A percentile compares a stretch with the other conserved stretches of the same genome.
phyloP scores from a whole-genome alignment of 176 grass and related monocot genomes.

The Cenchrus fungigraminus region DNA sequence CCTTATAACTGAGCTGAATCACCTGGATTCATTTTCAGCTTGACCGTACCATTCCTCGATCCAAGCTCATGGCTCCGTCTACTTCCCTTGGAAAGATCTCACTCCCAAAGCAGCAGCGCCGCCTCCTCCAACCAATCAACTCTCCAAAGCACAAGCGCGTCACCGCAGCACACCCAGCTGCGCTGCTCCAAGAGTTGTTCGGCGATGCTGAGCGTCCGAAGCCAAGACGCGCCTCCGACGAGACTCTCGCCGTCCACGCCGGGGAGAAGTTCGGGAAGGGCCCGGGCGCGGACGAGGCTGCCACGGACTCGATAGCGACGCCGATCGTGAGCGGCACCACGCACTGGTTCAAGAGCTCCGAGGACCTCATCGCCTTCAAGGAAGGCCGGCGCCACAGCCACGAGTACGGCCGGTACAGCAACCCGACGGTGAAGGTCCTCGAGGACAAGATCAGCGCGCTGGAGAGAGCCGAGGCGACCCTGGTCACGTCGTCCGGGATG shows the following conservation, averaged over 20 bases:
- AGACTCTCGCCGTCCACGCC: conserved; percentile 77
- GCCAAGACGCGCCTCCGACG: conserved; percentile 48
- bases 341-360: conserved; percentile 76
- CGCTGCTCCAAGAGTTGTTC: conserved; percentile 1
- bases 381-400: conserved; percentile 76
- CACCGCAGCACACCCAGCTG: not conserved
- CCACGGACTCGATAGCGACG: conserved; percentile 70
- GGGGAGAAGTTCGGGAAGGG: conserved; percentile 66
- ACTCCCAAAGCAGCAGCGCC: not conserved
- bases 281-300: not conserved
- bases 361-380: conserved; percentile 82
- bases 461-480: conserved; percentile 72
- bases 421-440: conserved; percentile 73
- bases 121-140: not conserved
- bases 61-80: too few species aligned
- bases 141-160: conserved; percentile 26
- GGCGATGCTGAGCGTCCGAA: not conserved
- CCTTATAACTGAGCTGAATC: not conserved
- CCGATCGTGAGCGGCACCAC: conserved; percentile 75
- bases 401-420: conserved; percentile 78
- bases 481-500: conserved; percentile 88
- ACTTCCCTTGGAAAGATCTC: too few species aligned
- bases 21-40: not conserved
- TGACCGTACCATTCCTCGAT: not conserved
- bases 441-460: conserved; percentile 86